Evolutionary conservation across 257 asterid genomes (phyloP), one percentile per base, ranked within the genome.

Genomic region (Plantago elongata): DNA sequence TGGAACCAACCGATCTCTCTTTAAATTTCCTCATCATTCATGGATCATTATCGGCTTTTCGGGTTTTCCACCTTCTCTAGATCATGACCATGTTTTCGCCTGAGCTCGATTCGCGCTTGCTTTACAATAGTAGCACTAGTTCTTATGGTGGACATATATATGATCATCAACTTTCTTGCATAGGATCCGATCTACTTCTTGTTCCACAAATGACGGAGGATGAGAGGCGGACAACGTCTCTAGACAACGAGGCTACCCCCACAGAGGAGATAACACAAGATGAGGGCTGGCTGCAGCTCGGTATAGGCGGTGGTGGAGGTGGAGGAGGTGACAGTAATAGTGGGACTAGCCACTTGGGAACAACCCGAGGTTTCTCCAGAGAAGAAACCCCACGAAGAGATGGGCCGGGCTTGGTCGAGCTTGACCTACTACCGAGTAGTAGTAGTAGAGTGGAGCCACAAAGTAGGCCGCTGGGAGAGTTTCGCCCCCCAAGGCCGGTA

Each of bases 61-160:
- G 67, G 83, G 51, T 44, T 66, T 60, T 54, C 14, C 75, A 75
- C 72, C 47, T 55, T 69, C 42, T 75, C 74, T 68, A 59, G 46
- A 58, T 49, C 54, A 87, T 83, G 98, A 90, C 91, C 83, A 88
- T 85, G 94, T 72, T 88, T 72, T 70, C 79, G 47, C 59, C 78
- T 55, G 77, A 74, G 34, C 69, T 63, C 44, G 75, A 74, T 38
- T 11, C 12, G 45, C 12, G 11, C 11, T 12, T 34, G 3, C 42
- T 27, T 58, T 14, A n/a, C 37, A 9, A 16, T 17, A 38, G 22
- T 58, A 38, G 47, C 34, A 34, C 7, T 34, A 7, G 40, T 34
- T 34, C 40, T 34, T 34, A 34, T 34, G 40, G 40, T 34, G 40
- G 40, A 34, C 2, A 34, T 34, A 34, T 34, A 34, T 34, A 34